phyloP scores from a whole-genome alignment of 148 eudicot species.

The Rhododendron griersonianum region DNA sequence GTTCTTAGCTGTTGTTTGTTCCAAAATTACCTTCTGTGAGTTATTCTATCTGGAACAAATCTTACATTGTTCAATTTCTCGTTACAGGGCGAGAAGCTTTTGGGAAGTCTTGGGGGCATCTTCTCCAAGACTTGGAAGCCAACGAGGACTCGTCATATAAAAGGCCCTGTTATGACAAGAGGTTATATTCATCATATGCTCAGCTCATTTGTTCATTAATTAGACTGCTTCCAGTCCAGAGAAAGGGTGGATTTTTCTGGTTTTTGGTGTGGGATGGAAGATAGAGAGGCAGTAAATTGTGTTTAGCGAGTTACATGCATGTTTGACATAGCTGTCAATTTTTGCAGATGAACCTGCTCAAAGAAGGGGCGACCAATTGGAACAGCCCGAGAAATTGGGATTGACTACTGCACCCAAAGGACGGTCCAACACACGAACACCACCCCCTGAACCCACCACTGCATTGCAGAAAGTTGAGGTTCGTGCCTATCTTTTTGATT shows the following conservation, averaged over 20 bases:
- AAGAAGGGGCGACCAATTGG: conserved; percentile 64
- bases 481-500: conserved; percentile 15
- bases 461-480: conserved; percentile 92
- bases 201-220: neutral
- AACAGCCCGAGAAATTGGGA: conserved; percentile 77
- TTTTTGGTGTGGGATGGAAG: neutral
- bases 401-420: conserved; percentile 44
- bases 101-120: conserved; percentile 91
- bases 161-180: conserved; percentile 63
- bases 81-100: conserved; percentile 87
- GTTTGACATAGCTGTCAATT: neutral
- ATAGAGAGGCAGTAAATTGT: neutral
- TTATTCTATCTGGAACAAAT: neutral
- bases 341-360: conserved; percentile 66
- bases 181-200: conserved; percentile 34
- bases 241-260: neutral
- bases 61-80: neutral
- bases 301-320: neutral
- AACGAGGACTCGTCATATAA: conserved; percentile 53
- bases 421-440: conserved; percentile 42
- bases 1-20: neutral
- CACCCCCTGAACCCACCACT: conserved; percentile 65
- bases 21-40: neutral
- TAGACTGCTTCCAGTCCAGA: neutral
- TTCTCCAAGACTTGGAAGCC: conserved; percentile 98